Conservation (phyloP, 2,329 filamentous ascomycete genomes). For the Elsinoe fawcettii region DNA sequence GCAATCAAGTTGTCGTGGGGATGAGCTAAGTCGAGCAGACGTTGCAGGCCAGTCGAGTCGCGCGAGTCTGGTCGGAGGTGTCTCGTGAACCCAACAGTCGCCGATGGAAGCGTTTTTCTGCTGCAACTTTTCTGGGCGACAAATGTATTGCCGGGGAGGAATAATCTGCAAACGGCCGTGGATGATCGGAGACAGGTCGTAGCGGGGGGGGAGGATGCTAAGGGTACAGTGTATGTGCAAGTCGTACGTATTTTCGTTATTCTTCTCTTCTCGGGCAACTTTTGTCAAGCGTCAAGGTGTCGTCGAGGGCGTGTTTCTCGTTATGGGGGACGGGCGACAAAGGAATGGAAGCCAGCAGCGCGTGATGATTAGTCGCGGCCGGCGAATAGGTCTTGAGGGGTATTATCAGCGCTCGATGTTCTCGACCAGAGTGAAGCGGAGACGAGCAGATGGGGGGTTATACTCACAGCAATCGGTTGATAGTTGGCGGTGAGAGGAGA, state of each 20-base stretch:
- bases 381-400: constrained; percentile 4
- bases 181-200: constrained; percentile 8
- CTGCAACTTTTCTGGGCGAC: constrained; percentile 6
- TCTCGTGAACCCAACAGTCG: constrained; percentile 14
- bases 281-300: constrained; percentile 13
- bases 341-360: constrained; percentile 16
- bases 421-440: background rate
- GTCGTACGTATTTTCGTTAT: background rate
- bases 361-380: constrained; percentile 11
- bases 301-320: constrained; percentile 15
- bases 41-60: constrained; percentile 8
- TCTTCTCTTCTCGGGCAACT: background rate
- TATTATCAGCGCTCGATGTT: background rate
- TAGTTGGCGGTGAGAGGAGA: constrained; percentile 14
- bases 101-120: constrained; percentile 15
- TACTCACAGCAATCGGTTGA: constrained; percentile 11
- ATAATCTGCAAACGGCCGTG: constrained; percentile 14
- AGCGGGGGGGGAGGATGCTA: background rate
- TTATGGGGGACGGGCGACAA: constrained; percentile 13
- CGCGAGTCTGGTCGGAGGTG: constrained; percentile 10
- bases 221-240: constrained; percentile 2
- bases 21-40: constrained; percentile 13
- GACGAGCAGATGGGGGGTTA: background rate
- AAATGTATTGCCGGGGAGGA: constrained; percentile 13
- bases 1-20: constrained; percentile 15